Base-by-base conservation (phyloP, 495 filamentous ascomycete genomes). In the Clavariopsis aquatica region DNA sequence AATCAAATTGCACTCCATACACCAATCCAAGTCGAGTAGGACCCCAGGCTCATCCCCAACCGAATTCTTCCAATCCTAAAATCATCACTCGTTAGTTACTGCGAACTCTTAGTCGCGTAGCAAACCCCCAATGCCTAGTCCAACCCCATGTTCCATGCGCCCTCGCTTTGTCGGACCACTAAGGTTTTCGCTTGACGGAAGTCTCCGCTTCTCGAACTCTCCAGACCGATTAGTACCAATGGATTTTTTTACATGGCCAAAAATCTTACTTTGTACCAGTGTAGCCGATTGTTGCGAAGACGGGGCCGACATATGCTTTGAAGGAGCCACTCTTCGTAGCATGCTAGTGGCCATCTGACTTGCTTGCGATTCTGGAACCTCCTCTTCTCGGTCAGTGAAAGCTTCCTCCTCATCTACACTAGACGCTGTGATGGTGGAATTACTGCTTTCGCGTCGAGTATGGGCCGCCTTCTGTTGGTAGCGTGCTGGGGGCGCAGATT, bases 371-470 rank as follows among this genome's bases (percentile, higher is more conserved):
- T 82, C 82, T 6, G 79, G 76, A 5, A 86, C 74, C 1, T 84
- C 83, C 0, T 84, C 83, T 63, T 70, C 74, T 17, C 66, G 80
- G 51, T 85, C 83, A 19, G 69, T 68, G 24, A 62, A 65, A 2
- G 56, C 69, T 29, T 71, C 65, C 24, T 68, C 68, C n/a, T 63
- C 68, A 31, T 84, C 83, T 47, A 89, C 88, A 36, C 84, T 83
- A 58, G 89, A 87, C 19, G 85, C 91, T 0, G 92, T 96, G 52
- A 96, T 93, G 6, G 92, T 96, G 77, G 89, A 94, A 68, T 96
- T 91, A 49, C 89, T 82, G 70, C 90, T 90, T 69, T 87, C 83
- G 53, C 81, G 82, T 36, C 75, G 72, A n/a, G 27, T 47, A 36
- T 68, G 65, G 19, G 54, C 60, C 38, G 59, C 26, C 47, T 68